phyloP scores from a whole-genome alignment of 306 rosid genomes.

The Cicer bijugum region DNA sequence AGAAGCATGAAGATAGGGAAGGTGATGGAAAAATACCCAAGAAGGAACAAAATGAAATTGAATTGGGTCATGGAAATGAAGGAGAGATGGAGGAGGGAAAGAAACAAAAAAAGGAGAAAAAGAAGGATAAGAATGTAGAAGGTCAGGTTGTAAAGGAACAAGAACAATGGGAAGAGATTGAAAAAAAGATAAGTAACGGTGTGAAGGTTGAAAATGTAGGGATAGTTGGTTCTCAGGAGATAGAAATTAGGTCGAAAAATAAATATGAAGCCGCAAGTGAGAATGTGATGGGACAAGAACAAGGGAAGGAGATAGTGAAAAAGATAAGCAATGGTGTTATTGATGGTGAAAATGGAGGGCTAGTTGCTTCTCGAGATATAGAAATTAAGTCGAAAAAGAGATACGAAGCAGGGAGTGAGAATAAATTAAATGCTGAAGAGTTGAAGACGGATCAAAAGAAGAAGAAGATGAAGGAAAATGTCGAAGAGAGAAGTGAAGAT shows the following conservation, averaged over 20 bases:
- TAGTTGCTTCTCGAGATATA: not conserved
- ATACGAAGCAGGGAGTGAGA: not conserved
- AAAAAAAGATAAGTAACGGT: not conserved
- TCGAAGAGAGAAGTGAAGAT: not conserved
- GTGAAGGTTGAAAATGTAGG: constrained; percentile 27
- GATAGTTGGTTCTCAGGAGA: not conserved
- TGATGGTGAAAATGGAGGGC: constrained; percentile 25
- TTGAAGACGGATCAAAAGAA: too few relatives aligned
- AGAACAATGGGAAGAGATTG: constrained; percentile 15
- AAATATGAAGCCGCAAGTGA: not conserved
- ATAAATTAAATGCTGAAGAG: not conserved
- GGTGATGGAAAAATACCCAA: not conserved
- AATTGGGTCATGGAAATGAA: not conserved
- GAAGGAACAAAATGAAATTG: not conserved
- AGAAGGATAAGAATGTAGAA: constrained; percentile 12
- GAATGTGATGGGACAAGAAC: not conserved
- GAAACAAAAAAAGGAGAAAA: constrained; percentile 10
- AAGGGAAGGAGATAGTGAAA: constrained; percentile 1
- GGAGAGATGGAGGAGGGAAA: constrained; percentile 28
- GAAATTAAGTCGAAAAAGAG: too few relatives aligned
- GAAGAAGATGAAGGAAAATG: too few relatives aligned
- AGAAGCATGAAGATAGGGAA: constrained; percentile 26
- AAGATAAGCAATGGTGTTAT: not conserved
- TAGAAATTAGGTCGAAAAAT: constrained; percentile 22
- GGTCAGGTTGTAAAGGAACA: not conserved